phyloP scores from a whole-genome alignment of 179 eudicot species.

The Spinacia oleracea region DNA sequence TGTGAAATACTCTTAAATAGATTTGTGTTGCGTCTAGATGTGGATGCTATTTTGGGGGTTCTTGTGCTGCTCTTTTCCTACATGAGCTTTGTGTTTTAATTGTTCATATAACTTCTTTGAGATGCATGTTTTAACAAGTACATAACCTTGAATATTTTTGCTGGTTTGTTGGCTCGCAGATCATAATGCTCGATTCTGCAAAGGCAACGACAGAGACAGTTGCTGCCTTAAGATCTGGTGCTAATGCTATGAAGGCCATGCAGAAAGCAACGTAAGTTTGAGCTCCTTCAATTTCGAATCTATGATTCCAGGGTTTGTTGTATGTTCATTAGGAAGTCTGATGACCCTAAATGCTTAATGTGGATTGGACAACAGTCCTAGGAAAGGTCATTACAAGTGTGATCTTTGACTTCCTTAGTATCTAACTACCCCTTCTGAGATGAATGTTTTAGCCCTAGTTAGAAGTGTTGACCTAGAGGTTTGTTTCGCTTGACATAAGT shows the following conservation, averaged over 20 bases:
- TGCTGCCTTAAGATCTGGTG: conserved; percentile 85
- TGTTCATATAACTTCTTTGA: not conserved
- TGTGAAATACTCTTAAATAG: not conserved
- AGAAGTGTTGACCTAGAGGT: not conserved
- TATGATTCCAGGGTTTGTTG: not conserved
- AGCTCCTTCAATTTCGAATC: not conserved
- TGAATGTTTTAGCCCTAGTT: not conserved
- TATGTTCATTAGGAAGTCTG: not conserved
- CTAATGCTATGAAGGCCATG: conserved; percentile 90
- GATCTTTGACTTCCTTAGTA: not conserved
- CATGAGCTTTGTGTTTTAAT: too few species aligned
- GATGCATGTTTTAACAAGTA: not conserved
- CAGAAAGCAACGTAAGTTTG: conserved; percentile 82
- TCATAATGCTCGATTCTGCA: conserved; percentile 87
- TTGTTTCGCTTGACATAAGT: not conserved
- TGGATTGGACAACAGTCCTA: not conserved
- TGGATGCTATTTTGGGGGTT: not conserved
- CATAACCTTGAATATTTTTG: not conserved
- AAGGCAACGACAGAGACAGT: conserved; percentile 90
- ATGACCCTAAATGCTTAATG: not conserved
- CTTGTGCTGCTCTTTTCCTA: too few species aligned
- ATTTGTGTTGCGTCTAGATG: not conserved
- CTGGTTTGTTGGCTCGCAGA: conserved; percentile 38
- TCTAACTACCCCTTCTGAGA: not conserved
- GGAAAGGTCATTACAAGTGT: not conserved